These are phyloP conservation scores for Pelagophyceae sp. DNA, from an alignment of 352 stramenopile genomes.

Conservation along the genomic window DNA sequence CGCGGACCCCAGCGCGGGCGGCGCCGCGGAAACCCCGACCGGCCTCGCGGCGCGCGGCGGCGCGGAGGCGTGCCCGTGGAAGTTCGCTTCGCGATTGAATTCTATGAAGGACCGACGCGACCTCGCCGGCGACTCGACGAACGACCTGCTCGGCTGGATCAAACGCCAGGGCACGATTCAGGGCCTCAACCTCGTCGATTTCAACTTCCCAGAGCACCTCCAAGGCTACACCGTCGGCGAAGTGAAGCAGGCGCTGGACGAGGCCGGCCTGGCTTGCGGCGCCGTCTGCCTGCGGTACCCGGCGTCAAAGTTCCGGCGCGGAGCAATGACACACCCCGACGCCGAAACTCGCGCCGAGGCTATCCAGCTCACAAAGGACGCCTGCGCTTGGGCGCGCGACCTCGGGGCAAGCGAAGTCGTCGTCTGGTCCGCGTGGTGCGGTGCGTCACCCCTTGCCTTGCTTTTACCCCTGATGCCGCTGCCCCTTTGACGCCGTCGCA, in stretches of 20 bases:
- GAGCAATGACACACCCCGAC: conserved; percentile 52
- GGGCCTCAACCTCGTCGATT: conserved; percentile 52
- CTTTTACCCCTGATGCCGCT: too few relatives aligned
- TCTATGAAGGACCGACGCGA: conserved; percentile 56
- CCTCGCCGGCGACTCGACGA: conserved; percentile 29
- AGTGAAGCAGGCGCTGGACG: conserved; percentile 39
- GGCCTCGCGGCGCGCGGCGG: conserved; percentile 30
- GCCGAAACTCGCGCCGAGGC: conserved; percentile 37
- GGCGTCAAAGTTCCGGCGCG: conserved; percentile 42
- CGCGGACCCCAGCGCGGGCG: conserved; percentile 41
- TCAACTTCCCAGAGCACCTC: conserved; percentile 62
- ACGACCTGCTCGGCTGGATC: conserved; percentile 41
- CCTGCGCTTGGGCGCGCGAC: conserved; percentile 39
- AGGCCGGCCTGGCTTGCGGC: conserved; percentile 43
- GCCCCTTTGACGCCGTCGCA: too few relatives aligned
- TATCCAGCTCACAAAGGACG: conserved; percentile 48
- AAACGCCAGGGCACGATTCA: conserved; percentile 41
- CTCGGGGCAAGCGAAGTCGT: conserved; percentile 47
- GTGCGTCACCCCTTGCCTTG: too few relatives aligned
- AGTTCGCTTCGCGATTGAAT: conserved; percentile 52
- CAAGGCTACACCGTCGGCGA: background rate
- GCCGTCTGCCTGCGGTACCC: conserved; percentile 56
- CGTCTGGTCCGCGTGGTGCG: conserved; percentile 9
- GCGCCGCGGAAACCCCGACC: conserved; percentile 42
- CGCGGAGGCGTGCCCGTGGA: conserved; percentile 39